These are phyloP conservation scores for Parascedosporium putredinis DNA, from an alignment of 2,329 filamentous ascomycete genomes.

Conservation along the genomic window DNA sequence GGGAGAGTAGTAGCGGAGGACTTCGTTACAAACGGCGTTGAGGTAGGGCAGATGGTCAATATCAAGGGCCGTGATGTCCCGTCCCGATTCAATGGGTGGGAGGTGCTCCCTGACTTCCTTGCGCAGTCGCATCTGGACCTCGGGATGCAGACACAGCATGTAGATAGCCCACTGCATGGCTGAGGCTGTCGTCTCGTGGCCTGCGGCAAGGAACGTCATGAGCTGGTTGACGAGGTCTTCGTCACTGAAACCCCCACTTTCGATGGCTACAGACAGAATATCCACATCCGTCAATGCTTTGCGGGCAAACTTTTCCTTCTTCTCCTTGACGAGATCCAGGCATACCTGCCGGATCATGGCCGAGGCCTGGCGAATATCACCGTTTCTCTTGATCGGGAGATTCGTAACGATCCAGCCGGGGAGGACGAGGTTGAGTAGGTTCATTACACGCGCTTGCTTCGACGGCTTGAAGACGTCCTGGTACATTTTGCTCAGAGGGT, in stretches of 20 bases:
- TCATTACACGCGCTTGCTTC: conserved; percentile 41
- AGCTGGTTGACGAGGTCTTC: conserved; percentile 78
- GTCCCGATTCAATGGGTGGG: conserved; percentile 31
- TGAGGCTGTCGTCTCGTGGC: conserved; percentile 33
- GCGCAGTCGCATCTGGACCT: conserved; percentile 59
- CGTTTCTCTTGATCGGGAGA: conserved; percentile 63
- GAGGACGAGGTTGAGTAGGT: conserved; percentile 50
- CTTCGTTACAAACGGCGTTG: conserved; percentile 68
- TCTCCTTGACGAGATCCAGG: conserved; percentile 56
- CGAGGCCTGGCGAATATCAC: conserved; percentile 34
- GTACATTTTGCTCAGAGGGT: conserved; percentile 49
- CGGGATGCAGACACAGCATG: conserved; percentile 23
- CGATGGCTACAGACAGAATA: conserved; percentile 71
- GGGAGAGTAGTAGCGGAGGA: conserved; percentile 62
- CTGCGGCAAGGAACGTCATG: conserved; percentile 53
- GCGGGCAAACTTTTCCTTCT: conserved; percentile 44
- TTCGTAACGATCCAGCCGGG: conserved; percentile 42
- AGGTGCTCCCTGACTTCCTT: conserved; percentile 54
- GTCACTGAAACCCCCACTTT: conserved; percentile 65
- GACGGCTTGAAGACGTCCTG: conserved; percentile 42
- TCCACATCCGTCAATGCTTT: conserved; percentile 38
- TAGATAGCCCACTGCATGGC: conserved; percentile 31
- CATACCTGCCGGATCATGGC: conserved; percentile 2
- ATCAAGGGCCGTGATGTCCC: conserved; percentile 6
- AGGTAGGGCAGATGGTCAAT: conserved; percentile 71